phyloP scores from a whole-genome alignment of 2,329 filamentous ascomycete species.

The Pestalotiopsis sp. region DNA sequence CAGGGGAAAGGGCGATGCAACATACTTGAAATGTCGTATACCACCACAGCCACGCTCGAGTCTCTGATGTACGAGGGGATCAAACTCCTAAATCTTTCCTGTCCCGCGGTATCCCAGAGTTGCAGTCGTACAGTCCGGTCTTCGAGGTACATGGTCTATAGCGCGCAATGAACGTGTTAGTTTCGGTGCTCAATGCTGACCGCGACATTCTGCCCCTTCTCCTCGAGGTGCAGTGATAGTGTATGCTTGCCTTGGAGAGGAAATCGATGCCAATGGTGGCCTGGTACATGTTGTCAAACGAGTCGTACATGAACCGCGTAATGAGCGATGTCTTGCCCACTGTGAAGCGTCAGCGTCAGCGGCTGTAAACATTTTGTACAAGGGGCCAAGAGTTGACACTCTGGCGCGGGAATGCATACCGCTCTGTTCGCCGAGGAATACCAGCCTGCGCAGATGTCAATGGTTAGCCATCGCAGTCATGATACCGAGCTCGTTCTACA shows the following conservation, averaged over 20 bases:
- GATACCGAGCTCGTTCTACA: neutral
- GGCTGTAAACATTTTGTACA: neutral
- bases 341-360: constrained; percentile 40
- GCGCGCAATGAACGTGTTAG: constrained; percentile 12
- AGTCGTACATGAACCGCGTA: constrained; percentile 99
- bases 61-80: constrained; percentile 99
- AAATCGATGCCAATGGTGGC: constrained; percentile 99
- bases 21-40: constrained; percentile 94
- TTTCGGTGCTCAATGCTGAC: neutral
- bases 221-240: constrained; percentile 6
- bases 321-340: constrained; percentile 99
- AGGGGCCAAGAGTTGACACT: neutral
- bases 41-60: constrained; percentile 95
- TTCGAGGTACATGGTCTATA: constrained; percentile 97
- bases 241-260: constrained; percentile 79
- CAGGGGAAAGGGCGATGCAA: constrained; percentile 8
- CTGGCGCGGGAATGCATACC: constrained; percentile 62
- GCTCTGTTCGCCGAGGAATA: constrained; percentile 97
- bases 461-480: neutral
- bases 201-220: neutral
- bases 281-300: constrained; percentile 99
- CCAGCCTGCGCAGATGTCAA: constrained; percentile 64
- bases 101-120: constrained; percentile 97
- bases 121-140: constrained; percentile 97
- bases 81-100: constrained; percentile 94